These are phyloP conservation scores for Aspergillus hortae DNA, from an alignment of 2,329 filamentous ascomycete genomes.

Conservation along the genomic window DNA sequence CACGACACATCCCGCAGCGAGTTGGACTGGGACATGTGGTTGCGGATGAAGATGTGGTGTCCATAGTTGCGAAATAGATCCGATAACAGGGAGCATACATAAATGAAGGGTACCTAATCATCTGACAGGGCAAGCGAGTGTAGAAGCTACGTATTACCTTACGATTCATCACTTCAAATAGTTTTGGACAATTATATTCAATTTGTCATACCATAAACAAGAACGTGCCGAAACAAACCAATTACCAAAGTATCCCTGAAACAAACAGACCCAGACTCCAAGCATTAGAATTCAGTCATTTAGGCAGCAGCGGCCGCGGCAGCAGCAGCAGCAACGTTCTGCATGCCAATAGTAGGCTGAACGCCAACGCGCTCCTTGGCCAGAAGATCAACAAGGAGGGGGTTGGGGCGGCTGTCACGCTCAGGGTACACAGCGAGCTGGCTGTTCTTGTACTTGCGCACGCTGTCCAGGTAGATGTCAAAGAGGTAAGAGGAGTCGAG, in stretches of 20 bases:
- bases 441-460: conserved; percentile 81
- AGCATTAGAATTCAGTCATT: conserved; percentile 4
- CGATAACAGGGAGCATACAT: background rate
- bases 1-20: conserved; percentile 87
- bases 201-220: conserved; percentile 5
- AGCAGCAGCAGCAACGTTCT: conserved; percentile 37
- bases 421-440: conserved; percentile 66
- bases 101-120: background rate
- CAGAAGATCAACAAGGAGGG: conserved; percentile 84
- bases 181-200: background rate
- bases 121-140: background rate
- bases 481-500: conserved; percentile 96
- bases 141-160: too few relatives aligned
- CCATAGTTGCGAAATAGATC: conserved; percentile 54
- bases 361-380: conserved; percentile 95
- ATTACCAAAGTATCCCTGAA: conserved; percentile 6
- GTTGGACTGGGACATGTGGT: conserved; percentile 84
- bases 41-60: conserved; percentile 64
- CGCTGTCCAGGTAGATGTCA: conserved; percentile 90
- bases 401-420: conserved; percentile 82
- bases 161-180: background rate
- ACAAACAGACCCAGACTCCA: conserved; percentile 13
- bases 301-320: conserved; percentile 25
- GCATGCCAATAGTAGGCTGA: conserved; percentile 59
- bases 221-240: background rate